These are phyloP conservation scores for Saccharomycopsis hybrid DNA, from an alignment of 1,139 yeast genomes.

Conservation along the genomic window DNA sequence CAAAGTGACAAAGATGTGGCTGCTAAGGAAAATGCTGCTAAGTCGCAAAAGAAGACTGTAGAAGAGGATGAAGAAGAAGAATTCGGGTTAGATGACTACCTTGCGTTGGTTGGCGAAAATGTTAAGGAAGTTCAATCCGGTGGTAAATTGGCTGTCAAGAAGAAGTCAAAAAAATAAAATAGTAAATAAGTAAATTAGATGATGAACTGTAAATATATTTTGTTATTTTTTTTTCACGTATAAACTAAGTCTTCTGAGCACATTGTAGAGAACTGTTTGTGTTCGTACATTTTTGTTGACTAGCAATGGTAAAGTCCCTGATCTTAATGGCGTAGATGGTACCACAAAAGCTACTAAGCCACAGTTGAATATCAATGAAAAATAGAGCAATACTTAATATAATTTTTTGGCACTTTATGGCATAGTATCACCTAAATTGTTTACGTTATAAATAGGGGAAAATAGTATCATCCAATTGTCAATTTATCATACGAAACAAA, in stretches of 20 bases:
- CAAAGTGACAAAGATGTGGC: conserved; percentile 11
- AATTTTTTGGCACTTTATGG: no score
- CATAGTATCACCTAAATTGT: no score
- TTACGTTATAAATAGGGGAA: no score
- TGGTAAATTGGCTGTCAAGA: conserved; percentile 56
- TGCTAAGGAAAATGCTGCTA: conserved; percentile 10
- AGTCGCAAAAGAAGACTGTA: conserved; percentile 4
- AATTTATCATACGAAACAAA: no score
- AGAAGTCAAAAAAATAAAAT: conserved; percentile 38
- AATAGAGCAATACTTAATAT: no score
- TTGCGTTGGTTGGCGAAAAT: conserved; percentile 57
- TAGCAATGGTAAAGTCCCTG: not conserved
- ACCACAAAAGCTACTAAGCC: not conserved
- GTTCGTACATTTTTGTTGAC: not conserved
- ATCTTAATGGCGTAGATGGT: not conserved
- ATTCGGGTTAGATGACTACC: conserved; percentile 45
- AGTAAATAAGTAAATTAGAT: not conserved
- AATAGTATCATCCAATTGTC: no score
- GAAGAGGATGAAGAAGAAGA: conserved; percentile 26
- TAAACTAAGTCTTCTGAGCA: not conserved
- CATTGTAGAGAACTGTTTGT: not conserved
- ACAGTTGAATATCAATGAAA: no score
- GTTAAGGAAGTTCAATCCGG: conserved; percentile 54
- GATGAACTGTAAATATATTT: not conserved
- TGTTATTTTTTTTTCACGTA: not conserved